Base-by-base conservation (phyloP, 768 basidiomycete species). In the Tricholoma bakamatsutake region DNA sequence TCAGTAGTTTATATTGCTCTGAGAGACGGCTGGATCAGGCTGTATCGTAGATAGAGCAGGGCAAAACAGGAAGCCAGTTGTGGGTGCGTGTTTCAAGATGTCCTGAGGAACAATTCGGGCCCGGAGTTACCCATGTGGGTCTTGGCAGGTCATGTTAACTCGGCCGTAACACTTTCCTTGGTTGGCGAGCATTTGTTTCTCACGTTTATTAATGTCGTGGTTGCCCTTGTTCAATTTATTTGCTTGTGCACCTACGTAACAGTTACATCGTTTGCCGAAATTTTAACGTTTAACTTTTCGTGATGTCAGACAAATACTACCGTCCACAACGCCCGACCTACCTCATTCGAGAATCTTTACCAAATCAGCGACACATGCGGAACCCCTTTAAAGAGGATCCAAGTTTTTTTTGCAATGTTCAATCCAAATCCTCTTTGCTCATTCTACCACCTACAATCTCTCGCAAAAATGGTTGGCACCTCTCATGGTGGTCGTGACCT, bases 401-500 rank as follows among this genome's bases (percentile, higher is more conserved):
- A 18, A n/a, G 9, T 39, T 33, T 40, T 39, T 12, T 5, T 31
- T 21, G 28, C 43, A 31, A 52, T 39, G 49, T n/a, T 27, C 12
- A 45, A 13, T 40, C 24, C 43, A 4, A 31, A 21, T 47, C 31
- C 50, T 46, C 34, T 50, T 55, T 37, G 15, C 18, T 34, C 28
- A 18, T 27, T 45, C 28, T 46, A 34, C 18, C 13, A 4, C 24
- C 30, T 55, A 1, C 12, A 28, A n/a, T 31, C 50, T 30, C 46
- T 59, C 66, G 8, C n/a, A 24, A 30, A 46, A 53, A 67, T 73
- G 72, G 68, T 70, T 52, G 53, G 52, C 28, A 53, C 62, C 18
- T 53, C 65, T 35, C 59, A 57, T 50, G 59, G 49, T 53, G 70
- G 66, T 45, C 69, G 61, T 55, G 69, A 76, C 46, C 72, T 80